phyloP scores from a whole-genome alignment of 2,329 filamentous ascomycete species.

The Fusarium sp. region DNA sequence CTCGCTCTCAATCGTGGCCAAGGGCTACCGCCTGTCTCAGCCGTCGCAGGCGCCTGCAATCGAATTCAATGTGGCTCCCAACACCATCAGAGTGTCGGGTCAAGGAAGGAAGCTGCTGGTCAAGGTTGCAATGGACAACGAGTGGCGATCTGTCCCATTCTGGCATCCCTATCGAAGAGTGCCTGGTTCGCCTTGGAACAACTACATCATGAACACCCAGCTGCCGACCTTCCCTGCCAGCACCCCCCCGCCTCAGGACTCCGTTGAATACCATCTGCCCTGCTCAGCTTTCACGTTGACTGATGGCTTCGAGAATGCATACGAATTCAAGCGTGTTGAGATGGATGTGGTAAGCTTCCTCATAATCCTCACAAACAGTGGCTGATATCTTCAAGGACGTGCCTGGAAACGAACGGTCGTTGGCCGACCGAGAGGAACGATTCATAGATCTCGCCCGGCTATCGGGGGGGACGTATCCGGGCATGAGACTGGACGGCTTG shows the following conservation, averaged over 20 bases:
- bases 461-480: constrained; percentile 5
- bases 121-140: constrained; percentile 11
- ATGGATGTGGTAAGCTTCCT: constrained; percentile 12
- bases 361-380: not conserved
- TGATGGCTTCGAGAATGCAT: constrained; percentile 3
- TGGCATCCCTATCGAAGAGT: constrained; percentile 37
- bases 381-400: not conserved
- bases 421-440: not conserved
- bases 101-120: constrained; percentile 32
- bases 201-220: constrained; percentile 34
- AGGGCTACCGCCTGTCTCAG: not conserved
- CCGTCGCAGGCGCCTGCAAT: not conserved
- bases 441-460: constrained; percentile 9
- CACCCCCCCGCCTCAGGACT: not conserved
- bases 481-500: not conserved
- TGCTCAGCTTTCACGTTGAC: constrained; percentile 12
- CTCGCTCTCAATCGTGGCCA: constrained; percentile 1
- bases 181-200: constrained; percentile 42
- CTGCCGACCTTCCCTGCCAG: constrained; percentile 5
- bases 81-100: constrained; percentile 31
- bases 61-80: constrained; percentile 38
- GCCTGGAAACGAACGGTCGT: not conserved
- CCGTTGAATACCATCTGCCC: constrained; percentile 20
- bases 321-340: constrained; percentile 3
- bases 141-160: constrained; percentile 24